Conservation (phyloP, 2,329 filamentous ascomycete species). For the Talaromyces albobiverticillius region DNA sequence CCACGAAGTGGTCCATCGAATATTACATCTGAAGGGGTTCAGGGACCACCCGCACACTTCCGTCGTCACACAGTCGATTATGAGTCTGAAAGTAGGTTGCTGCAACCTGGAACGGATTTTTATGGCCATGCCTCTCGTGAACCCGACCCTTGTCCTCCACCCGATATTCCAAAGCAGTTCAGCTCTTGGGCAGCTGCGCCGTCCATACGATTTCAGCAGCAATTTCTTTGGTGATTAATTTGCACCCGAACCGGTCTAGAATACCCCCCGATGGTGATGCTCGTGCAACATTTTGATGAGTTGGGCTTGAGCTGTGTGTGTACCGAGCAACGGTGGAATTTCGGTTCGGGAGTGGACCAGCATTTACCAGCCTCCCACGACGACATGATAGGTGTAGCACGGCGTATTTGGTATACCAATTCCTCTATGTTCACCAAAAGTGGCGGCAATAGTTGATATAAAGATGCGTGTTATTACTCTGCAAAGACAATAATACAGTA, state of each 20-base stretch:
- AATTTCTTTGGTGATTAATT: conserved; percentile 39
- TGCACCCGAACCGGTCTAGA: conserved; percentile 18
- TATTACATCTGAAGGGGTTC: not conserved
- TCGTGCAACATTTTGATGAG: too few species aligned
- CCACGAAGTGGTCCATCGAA: not conserved
- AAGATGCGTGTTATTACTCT: too few species aligned
- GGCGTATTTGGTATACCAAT: too few species aligned
- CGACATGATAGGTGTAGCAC: too few species aligned
- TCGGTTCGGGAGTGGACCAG: conserved; percentile 32
- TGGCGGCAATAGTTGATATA: too few species aligned
- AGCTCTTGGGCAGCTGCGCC: conserved; percentile 31
- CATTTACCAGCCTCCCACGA: conserved; percentile 65
- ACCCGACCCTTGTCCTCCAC: not conserved
- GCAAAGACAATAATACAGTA: not conserved
- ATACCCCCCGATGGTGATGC: too few species aligned
- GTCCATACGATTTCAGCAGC: conserved; percentile 28
- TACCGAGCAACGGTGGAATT: conserved; percentile 64
- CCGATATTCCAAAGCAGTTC: conserved; percentile 2
- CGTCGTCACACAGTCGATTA: not conserved
- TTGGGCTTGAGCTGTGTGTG: conserved; percentile 77
- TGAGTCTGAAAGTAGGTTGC: not conserved
- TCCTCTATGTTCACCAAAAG: too few species aligned
- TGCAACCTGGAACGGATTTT: not conserved
- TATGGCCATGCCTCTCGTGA: not conserved
- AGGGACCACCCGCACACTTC: not conserved